A percentile compares a stretch with the other conserved stretches of the same genome.
Conservation (phyloP, 2,329 filamentous ascomycete genomes). For the Alternaria brassicicola region DNA sequence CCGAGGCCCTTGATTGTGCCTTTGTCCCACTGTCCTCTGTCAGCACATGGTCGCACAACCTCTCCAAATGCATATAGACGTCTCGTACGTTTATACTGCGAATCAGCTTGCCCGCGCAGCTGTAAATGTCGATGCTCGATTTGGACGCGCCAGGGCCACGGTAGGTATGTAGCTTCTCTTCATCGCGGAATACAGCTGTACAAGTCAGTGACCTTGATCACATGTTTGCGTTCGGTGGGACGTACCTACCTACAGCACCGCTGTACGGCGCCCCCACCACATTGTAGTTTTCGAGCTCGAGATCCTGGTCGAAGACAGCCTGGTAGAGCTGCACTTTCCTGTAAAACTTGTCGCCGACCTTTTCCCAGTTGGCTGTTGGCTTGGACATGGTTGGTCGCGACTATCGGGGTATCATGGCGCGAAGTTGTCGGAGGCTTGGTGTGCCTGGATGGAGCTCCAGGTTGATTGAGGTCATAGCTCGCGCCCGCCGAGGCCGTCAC, state of each 20-base stretch:
- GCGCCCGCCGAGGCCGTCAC: constrained; percentile 3
- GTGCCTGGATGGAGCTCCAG: constrained; percentile 15
- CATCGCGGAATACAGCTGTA: constrained; percentile 85
- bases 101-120: constrained; percentile 86
- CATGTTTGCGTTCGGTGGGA: constrained; percentile 9
- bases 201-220: constrained; percentile 33
- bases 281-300: constrained; percentile 94
- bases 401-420: constrained; percentile 28
- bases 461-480: constrained; percentile 20
- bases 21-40: constrained; percentile 74
- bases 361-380: constrained; percentile 91
- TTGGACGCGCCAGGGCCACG: constrained; percentile 74
- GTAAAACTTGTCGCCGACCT: constrained; percentile 91
- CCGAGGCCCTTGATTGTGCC: constrained; percentile 85
- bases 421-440: constrained; percentile 11
- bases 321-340: constrained; percentile 94
- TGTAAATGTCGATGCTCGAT: constrained; percentile 92
- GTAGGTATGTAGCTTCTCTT: constrained; percentile 80
- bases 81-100: constrained; percentile 70
- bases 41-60: constrained; percentile 5
- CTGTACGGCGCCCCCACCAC: constrained; percentile 91
- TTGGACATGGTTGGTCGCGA: constrained; percentile 51
- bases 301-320: constrained; percentile 86
- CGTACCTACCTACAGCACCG: constrained; percentile 79
- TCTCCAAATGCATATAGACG: constrained; percentile 2